Evolutionary conservation across 2,329 filamentous ascomycete species (phyloP).

Genomic region (Zelopaecilomyces penicillatus): DNA sequence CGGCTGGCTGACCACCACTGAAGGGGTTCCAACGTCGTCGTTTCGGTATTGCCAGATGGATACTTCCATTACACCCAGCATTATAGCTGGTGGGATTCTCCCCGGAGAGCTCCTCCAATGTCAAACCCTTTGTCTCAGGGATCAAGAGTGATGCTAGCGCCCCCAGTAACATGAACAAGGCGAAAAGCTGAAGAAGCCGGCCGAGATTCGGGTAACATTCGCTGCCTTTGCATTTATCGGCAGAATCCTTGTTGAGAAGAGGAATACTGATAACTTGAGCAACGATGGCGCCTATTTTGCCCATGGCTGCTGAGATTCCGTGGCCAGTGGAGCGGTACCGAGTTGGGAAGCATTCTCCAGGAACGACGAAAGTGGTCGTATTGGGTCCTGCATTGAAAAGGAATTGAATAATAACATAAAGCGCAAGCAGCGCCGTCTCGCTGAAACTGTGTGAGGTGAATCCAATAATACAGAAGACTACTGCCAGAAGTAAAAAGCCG

Average conservation of each 20-base stretch:
- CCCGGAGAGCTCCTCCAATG: slow-evolving; percentile 61
- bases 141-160: slow-evolving; percentile 62
- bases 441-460: slow-evolving; percentile 46
- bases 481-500: slow-evolving; percentile 53
- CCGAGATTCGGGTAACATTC: slow-evolving; percentile 54
- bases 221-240: slow-evolving; percentile 38
- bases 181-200: slow-evolving; percentile 69
- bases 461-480: slow-evolving; percentile 54
- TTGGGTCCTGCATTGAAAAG: slow-evolving; percentile 61
- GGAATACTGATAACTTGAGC: slow-evolving; percentile 59
- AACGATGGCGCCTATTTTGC: slow-evolving; percentile 60
- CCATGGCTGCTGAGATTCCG: slow-evolving; percentile 56
- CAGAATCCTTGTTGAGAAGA: slow-evolving; percentile 48
- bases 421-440: slow-evolving; percentile 42
- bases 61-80: slow-evolving; percentile 42
- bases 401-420: slow-evolving; percentile 58
- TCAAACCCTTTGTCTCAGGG: slow-evolving; percentile 67
- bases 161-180: slow-evolving; percentile 71
- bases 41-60: slow-evolving; percentile 25
- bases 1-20: slow-evolving; percentile 41
- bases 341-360: slow-evolving; percentile 57
- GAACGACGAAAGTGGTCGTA: slow-evolving; percentile 57
- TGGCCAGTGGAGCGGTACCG: slow-evolving; percentile 55
- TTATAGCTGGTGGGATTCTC: slow-evolving; percentile 55
- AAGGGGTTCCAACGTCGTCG: slow-evolving; percentile 38